These are phyloP conservation scores for Mycocentrospora acerina DNA, from an alignment of 2,329 filamentous ascomycete genomes.

Conservation along the genomic window DNA sequence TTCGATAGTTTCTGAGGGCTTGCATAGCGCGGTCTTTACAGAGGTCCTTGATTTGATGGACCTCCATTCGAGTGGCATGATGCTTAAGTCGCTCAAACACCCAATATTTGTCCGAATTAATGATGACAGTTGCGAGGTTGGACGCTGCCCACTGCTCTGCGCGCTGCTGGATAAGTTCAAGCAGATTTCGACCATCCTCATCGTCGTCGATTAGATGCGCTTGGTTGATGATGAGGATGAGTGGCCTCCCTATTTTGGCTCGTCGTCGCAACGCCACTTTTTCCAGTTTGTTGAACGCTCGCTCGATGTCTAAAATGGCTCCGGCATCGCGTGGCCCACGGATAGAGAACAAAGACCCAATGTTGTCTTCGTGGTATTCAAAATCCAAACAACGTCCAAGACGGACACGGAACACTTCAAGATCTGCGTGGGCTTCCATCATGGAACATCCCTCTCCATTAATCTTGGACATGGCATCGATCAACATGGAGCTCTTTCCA, in stretches of 20 bases:
- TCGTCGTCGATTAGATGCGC: constrained; percentile 89
- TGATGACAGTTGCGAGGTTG: constrained; percentile 85
- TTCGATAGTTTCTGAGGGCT: constrained; percentile 78
- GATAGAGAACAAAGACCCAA: constrained; percentile 94
- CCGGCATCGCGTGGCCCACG: constrained; percentile 89
- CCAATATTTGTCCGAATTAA: constrained; percentile 99
- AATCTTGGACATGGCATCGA: constrained; percentile 92
- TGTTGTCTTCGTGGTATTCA: constrained; percentile 97
- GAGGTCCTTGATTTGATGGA: constrained; percentile 82
- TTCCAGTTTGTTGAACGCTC: constrained; percentile 95
- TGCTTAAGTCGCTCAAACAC: constrained; percentile 93
- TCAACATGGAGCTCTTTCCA: constrained; percentile 93
- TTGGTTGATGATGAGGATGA: constrained; percentile 94
- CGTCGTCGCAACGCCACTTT: constrained; percentile 83
- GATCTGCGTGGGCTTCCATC: constrained; percentile 93
- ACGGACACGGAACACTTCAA: constrained; percentile 91
- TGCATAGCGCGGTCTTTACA: constrained; percentile 74
- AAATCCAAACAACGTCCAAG: constrained; percentile 93
- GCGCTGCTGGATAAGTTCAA: constrained; percentile 92
- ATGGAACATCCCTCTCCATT: constrained; percentile 88
- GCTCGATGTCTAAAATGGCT: constrained; percentile 89
- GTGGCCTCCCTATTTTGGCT: constrained; percentile 62
- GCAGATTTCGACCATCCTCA: constrained; percentile 86
- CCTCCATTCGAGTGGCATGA: constrained; percentile 91
- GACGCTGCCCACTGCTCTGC: constrained; percentile 96